Base-by-base conservation (phyloP, 805 yeast species). In the Candida sanyiensis region DNA sequence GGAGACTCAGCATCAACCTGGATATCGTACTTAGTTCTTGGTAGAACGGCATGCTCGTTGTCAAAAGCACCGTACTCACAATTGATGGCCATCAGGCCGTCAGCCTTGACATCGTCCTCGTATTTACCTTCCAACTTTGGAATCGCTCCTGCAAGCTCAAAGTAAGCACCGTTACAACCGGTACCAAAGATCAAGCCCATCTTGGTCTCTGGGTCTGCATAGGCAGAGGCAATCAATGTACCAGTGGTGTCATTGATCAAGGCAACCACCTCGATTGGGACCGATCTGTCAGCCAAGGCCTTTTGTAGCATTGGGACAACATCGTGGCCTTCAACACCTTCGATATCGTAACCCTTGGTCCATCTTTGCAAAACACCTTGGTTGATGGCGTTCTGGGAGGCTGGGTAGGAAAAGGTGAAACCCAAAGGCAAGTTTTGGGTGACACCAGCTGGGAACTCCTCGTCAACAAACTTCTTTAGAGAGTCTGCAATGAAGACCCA, bases 31-130 rank as follows among this genome's bases (percentile, higher is more conserved):
- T 80, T 81, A 50, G 95, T 89, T 67, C 96, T 78, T 58, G 97
- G 97, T 52, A 90, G 73, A 25, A 80, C 75, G 8, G 51, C 43
- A 56, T 83, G 94, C 64, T 87, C 96, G 59, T 87, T 89, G 63
- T 90, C 97, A 60, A 90, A 90, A 6, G 97, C 90, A 57, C 98
- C 97, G 68, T 90, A 90, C 69, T 90, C 98, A 72, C 97, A 88
- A 73, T 90, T 90, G 62, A 90, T 90, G 39, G 96, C 96, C 95
- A 90, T 89, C 47, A 82, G 79, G 30, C 83, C 72, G 35, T 74
- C 75, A 6, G 58, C 62, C 27, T 75, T 58, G 50, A 87, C 73
- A 57, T 86, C 96, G 30, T 63, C 66, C 22, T 77, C 72, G 39
- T 82, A 61, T 52, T 64, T 67, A 44, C 93, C 95, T 52, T 77